Conservation (phyloP, 164 flowering plant species). For the Amborella trichopoda region DNA sequence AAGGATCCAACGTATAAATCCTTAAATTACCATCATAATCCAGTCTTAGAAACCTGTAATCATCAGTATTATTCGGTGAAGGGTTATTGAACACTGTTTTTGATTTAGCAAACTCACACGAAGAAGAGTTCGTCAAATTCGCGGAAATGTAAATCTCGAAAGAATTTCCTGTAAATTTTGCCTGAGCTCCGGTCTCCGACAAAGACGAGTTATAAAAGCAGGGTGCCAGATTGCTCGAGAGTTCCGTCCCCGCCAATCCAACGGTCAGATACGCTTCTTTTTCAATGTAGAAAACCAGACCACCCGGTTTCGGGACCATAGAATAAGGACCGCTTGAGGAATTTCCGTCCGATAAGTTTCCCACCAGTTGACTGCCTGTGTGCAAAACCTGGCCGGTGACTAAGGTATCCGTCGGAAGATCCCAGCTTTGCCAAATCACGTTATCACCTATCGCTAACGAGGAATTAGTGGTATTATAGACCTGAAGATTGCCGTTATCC, state of each 20-base stretch:
- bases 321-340: neutral
- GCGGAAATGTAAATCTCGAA: neutral
- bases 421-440: conserved; percentile 1
- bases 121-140: neutral
- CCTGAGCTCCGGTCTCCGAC: neutral
- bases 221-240: neutral
- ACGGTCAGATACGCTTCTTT: neutral
- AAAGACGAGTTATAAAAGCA: neutral
- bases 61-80: too few relatives aligned
- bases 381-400: neutral
- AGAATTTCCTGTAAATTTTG: neutral
- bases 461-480: neutral
- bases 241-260: neutral
- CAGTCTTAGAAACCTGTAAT: too few relatives aligned
- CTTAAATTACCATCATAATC: neutral
- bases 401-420: neutral
- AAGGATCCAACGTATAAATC: neutral
- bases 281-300: neutral
- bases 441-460: neutral
- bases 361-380: neutral
- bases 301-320: neutral
- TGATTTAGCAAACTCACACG: too few relatives aligned
- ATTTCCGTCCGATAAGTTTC: too few relatives aligned
- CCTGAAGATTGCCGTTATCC: neutral
- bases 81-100: too few relatives aligned